Evolutionary conservation across 257 asterid species (phyloP).

Genomic region (Gentiana macrophylla): DNA sequence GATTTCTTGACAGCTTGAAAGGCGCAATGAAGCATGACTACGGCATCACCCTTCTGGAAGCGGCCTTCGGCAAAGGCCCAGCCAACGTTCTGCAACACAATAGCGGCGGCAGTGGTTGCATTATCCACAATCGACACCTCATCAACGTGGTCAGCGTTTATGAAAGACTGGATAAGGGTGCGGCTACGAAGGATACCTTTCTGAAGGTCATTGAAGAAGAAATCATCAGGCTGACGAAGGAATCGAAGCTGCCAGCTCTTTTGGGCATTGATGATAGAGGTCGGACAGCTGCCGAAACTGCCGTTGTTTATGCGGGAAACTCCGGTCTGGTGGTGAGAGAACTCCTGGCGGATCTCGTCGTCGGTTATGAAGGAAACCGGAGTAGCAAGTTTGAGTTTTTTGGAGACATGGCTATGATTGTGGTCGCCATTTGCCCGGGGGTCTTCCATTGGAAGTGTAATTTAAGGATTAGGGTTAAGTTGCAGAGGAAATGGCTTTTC

Average conservation of each 20-base stretch:
- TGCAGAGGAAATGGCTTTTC: conserved; percentile 1
- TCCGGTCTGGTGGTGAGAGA: conserved; percentile 65
- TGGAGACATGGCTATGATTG: conserved; percentile 32
- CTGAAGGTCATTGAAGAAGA: conserved; percentile 53
- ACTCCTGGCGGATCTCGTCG: conserved; percentile 43
- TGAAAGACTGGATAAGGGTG: conserved; percentile 34
- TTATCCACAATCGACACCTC: conserved; percentile 86
- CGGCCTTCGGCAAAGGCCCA: conserved; percentile 42
- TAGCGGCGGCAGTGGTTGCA: conserved; percentile 90
- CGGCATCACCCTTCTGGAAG: conserved; percentile 53
- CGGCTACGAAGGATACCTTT: conserved; percentile 50
- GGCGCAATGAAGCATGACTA: conserved; percentile 66
- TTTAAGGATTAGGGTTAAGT: conserved; percentile 32
- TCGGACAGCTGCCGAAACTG: conserved; percentile 86
- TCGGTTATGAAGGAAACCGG: conserved; percentile 29
- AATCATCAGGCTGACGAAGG: conserved; percentile 75
- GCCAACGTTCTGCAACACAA: conserved; percentile 56
- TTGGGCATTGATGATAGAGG: conserved; percentile 64
- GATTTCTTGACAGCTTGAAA: conserved; percentile 79
- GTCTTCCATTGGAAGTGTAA: conserved; percentile 25
- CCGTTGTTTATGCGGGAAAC: conserved; percentile 87
- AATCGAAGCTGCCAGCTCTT: conserved; percentile 51
- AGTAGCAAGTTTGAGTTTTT: conserved; percentile 40
- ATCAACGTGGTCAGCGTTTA: conserved; percentile 64
- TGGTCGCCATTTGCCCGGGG: conserved; percentile 36